A percentile compares a stretch with the other conserved stretches of the same genome.
Evolutionary conservation across 139 green algal genomes (phyloP).

Genomic region (Volvox reticuliferus): DNA sequence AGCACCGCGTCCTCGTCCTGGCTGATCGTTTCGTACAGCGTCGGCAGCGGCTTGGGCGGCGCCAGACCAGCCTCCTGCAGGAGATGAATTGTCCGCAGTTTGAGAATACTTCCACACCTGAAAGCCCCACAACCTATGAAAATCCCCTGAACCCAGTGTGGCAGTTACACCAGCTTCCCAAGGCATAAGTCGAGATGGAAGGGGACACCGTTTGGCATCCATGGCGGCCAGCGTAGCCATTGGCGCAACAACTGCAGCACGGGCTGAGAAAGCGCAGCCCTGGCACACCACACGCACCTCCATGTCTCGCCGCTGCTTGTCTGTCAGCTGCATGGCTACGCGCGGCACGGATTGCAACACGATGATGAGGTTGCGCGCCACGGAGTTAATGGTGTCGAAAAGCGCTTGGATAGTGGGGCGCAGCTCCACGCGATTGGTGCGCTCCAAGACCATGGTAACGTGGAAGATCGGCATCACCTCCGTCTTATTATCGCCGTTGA

Average conservation of each 20-base stretch:
- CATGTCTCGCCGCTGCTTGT: conserved; percentile 64
- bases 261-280: too few species aligned
- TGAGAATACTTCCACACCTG: too few species aligned
- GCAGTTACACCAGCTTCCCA: too few species aligned
- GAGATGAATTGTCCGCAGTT: too few species aligned
- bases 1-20: conserved; percentile 85
- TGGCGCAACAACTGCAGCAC: too few species aligned
- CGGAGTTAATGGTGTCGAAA: conserved; percentile 85
- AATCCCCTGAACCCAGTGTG: too few species aligned
- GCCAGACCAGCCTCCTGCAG: conserved; percentile 48
- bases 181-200: too few species aligned
- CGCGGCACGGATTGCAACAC: conserved; percentile 77
- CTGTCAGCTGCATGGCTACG: conserved; percentile 71
- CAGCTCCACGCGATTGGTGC: conserved; percentile 78
- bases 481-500: conserved; percentile 90
- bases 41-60: conserved; percentile 62
- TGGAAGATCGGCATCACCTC: conserved; percentile 88
- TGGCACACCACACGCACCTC: conserved; percentile 12
- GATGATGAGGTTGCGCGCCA: conserved; percentile 77
- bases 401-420: conserved; percentile 81
- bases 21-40: conserved; percentile 80
- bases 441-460: conserved; percentile 76
- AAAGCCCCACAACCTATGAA: too few species aligned
- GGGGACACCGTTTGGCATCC: too few species aligned
- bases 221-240: too few species aligned